Base-by-base conservation (phyloP, 2,329 filamentous ascomycete species). In the Fusarium ambrosium region DNA sequence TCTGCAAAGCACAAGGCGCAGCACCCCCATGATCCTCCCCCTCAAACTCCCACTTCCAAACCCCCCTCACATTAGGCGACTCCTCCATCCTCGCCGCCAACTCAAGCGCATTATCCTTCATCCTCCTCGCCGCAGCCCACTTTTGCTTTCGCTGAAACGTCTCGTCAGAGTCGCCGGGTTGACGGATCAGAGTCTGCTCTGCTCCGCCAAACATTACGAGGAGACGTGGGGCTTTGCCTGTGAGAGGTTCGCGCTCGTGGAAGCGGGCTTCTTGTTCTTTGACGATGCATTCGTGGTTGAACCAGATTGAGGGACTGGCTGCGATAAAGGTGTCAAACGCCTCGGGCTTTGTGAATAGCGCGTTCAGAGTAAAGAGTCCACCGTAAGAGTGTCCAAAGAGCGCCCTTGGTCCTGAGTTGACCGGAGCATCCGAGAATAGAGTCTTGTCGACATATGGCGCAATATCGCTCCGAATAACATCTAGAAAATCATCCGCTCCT, bases 381-480 rank as follows among this genome's bases (percentile, higher is more conserved):
- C 86, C 86, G 45, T 86, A 87, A 0, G 86, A 88, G 66, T 89
- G 87, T 0, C 87, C 87, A 32, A 84, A 87, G 1, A 89, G 79
- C 0, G 84, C 86, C 43, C 85, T 85, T n/a, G 81, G 81, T 0
- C 78, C 74, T 13, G 82, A 76, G 76, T 75, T 60, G 79, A 85
- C 24, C 68, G 79, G 14, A 2, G 69, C 27, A n/a, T 74, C 14
- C 1, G 72, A 68, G 61, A 82, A 80, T 14, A 81, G 58, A 0
- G 61, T 71, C 0, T 58, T 13, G 8, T 81, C 70, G 11, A 81
- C 62, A 70, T 81, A 79, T 0, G 82, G 78, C 27, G 82, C 82
- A 13, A 87, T 80, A 2, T 82, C 78, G 0, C 79, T 80, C 41
- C 82, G 78, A 51, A 88, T 84, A 53, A 86, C 85, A 0, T 80